These are phyloP conservation scores for Streptanthus diversifolius DNA, from an alignment of 345 rosid species.

Conservation along the genomic window DNA sequence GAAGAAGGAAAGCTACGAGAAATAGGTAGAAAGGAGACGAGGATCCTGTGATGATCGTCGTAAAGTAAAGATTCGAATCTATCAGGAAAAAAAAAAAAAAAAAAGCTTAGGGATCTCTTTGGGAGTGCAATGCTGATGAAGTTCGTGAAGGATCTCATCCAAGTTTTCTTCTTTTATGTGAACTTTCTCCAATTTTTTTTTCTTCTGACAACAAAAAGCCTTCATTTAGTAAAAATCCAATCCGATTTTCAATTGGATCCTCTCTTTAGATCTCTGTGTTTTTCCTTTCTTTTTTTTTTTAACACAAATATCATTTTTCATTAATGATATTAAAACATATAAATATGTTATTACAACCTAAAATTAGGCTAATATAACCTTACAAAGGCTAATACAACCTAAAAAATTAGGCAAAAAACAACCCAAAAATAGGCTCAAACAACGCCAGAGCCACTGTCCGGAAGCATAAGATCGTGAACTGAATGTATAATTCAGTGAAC, in stretches of 20 bases:
- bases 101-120: not conserved
- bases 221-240: slow-evolving; percentile 14
- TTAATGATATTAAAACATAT: no score
- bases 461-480: no score
- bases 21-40: slow-evolving; percentile 19
- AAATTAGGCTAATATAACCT: no score
- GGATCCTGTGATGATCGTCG: slow-evolving; percentile 18
- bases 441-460: no score
- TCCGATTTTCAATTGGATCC: slow-evolving; percentile 21
- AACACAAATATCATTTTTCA: no score
- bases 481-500: no score
- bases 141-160: not conserved
- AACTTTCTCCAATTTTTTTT: not conserved
- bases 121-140: slow-evolving; percentile 15
- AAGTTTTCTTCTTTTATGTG: not conserved
- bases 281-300: no score
- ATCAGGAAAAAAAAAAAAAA: not conserved
- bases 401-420: no score
- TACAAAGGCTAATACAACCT: no score
- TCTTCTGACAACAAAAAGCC: slow-evolving; percentile 17
- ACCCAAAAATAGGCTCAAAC: no score
- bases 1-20: slow-evolving; percentile 4
- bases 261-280: not conserved
- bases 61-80: slow-evolving; percentile 22
- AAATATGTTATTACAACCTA: no score